Conservation (phyloP, 768 basidiomycete species). For the Glaciozyma martinii region DNA sequence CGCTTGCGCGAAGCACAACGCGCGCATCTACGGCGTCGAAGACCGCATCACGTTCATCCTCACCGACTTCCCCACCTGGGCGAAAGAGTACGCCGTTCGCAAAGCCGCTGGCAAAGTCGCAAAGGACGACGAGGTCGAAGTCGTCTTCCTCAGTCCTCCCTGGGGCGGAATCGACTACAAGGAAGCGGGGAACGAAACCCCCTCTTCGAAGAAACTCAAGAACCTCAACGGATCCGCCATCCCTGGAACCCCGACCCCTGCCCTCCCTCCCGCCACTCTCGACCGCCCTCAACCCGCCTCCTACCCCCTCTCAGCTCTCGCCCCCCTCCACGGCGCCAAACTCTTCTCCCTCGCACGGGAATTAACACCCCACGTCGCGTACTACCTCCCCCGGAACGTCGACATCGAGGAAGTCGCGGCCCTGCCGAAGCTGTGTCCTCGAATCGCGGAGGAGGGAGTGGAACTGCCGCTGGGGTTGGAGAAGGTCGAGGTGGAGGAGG, state of each 20-base stretch:
- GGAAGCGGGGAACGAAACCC: neutral
- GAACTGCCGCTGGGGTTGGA: conserved; percentile 41
- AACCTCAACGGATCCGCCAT: conserved; percentile 1
- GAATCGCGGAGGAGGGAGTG: conserved; percentile 53
- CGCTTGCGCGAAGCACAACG: conserved; percentile 86
- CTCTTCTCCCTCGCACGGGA: conserved; percentile 64
- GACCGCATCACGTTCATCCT: conserved; percentile 92
- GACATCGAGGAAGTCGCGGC: conserved; percentile 61
- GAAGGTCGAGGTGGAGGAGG: conserved; percentile 82
- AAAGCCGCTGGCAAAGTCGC: conserved; percentile 3
- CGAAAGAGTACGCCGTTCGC: conserved; percentile 45
- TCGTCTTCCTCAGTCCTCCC: conserved; percentile 33
- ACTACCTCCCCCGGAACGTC: conserved; percentile 77
- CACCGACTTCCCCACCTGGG: conserved; percentile 74
- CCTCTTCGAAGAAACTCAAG: neutral
- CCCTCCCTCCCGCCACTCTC: neutral
- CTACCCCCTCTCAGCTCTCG: conserved; percentile 63
- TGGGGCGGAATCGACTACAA: conserved; percentile 36
- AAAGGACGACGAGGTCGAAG: conserved; percentile 28
- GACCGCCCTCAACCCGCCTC: conserved; percentile 37
- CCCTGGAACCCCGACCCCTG: conserved; percentile 42
- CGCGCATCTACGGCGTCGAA: conserved; percentile 83
- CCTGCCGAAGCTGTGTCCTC: conserved; percentile 47
- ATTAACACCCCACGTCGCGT: conserved; percentile 76
- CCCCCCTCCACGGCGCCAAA: conserved; percentile 71